A percentile compares a stretch with the other conserved stretches of the same genome.
phyloP scores from a whole-genome alignment of 2,329 filamentous ascomycete species.

The Davidsoniella eucalypti region DNA sequence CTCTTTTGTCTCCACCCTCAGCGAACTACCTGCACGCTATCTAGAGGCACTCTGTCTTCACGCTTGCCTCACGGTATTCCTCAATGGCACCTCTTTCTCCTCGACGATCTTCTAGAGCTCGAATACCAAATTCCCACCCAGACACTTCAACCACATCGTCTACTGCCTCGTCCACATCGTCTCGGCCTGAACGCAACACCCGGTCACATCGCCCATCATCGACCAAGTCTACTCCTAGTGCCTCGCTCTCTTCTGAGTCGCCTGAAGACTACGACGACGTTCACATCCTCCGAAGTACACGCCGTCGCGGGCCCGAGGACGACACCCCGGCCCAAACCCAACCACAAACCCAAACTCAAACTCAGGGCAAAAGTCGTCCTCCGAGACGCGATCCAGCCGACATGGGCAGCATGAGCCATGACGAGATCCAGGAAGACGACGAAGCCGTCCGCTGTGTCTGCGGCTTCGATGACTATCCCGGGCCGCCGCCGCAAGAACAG shows the following conservation, averaged over 20 bases:
- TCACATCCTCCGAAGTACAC: constrained; percentile 57
- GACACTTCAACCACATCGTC: constrained; percentile 23
- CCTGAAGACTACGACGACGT: constrained; percentile 53
- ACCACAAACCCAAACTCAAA: no score
- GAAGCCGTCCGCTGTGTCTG: constrained; percentile 94
- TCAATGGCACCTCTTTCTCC: constrained; percentile 50
- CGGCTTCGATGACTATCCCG: constrained; percentile 86
- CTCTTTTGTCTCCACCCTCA: background rate
- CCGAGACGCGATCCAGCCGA: constrained; percentile 27
- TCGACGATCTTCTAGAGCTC: constrained; percentile 83
- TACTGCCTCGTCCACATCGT: constrained; percentile 51
- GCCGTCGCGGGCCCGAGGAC: constrained; percentile 57
- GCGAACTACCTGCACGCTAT: background rate
- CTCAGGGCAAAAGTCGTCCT: constrained; percentile 12
- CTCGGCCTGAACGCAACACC: constrained; percentile 57
- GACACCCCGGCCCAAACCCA: constrained; percentile 21
- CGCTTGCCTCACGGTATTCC: constrained; percentile 19
- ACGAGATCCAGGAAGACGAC: constrained; percentile 68
- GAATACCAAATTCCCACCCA: constrained; percentile 58
- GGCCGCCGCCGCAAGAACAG: constrained; percentile 47
- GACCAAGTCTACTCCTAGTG: constrained; percentile 59
- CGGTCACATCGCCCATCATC: constrained; percentile 50
- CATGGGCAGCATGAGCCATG: constrained; percentile 36
- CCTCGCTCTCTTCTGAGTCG: constrained; percentile 53
- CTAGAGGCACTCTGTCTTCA: constrained; percentile 14